Conservation (phyloP, 2,329 filamentous ascomycete species). For the Chaetomiaceae sp. region DNA sequence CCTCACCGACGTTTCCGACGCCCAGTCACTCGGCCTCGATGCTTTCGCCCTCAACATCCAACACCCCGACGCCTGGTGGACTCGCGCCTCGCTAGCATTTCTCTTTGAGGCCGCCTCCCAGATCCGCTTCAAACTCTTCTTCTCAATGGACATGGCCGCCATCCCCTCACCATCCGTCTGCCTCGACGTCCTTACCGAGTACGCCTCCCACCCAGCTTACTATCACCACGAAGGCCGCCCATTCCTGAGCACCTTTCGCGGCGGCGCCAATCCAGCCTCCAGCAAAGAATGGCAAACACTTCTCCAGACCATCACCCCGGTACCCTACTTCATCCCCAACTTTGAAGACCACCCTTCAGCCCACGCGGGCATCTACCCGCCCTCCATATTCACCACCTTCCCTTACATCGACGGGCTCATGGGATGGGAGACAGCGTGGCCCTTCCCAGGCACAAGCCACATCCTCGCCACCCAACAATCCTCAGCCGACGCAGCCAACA, state of each 20-base stretch:
- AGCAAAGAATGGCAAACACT: background rate
- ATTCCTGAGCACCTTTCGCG: conserved; percentile 4
- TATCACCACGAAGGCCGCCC: conserved; percentile 3
- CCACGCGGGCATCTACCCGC: background rate
- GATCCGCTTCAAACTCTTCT: conserved; percentile 20
- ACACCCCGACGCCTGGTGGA: conserved; percentile 8
- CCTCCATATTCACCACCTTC: background rate
- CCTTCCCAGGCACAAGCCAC: background rate
- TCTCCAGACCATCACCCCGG: background rate
- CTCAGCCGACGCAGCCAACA: background rate
- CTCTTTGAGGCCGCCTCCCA: conserved; percentile 16
- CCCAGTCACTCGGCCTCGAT: conserved; percentile 15
- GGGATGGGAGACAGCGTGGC: conserved; percentile 3
- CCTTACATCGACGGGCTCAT: background rate
- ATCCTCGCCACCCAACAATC: too few species aligned
- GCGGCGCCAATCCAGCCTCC: background rate
- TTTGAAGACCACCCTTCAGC: conserved; percentile 4
- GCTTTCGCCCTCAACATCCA: conserved; percentile 22
- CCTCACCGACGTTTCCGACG: conserved; percentile 6
- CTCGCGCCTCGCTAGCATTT: conserved; percentile 4
- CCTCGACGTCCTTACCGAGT: conserved; percentile 1
- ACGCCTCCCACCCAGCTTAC: conserved; percentile 12
- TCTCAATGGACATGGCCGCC: conserved; percentile 17
- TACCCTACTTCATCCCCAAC: conserved; percentile 2
- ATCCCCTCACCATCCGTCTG: conserved; percentile 4